Conservation (phyloP, 495 filamentous ascomycete species). For the Lophiotrema nucula region DNA sequence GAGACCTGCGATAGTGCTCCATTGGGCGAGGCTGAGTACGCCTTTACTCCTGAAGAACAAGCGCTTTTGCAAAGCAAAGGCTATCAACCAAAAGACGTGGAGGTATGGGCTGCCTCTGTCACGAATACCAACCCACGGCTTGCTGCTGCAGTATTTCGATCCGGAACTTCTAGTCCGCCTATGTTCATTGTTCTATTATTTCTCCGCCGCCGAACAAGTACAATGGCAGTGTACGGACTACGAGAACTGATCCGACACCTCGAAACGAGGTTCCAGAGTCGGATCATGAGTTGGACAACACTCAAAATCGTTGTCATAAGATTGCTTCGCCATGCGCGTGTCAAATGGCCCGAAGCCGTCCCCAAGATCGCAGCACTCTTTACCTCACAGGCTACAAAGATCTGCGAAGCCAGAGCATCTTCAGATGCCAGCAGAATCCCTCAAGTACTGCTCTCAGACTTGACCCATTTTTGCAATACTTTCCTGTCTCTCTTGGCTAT, state of each 20-base stretch:
- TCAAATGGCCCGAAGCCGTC: slow-evolving; percentile 57
- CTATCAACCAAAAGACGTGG: slow-evolving; percentile 8
- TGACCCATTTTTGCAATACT: slow-evolving; percentile 49
- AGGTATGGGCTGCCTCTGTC: slow-evolving; percentile 12
- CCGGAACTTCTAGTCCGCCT: slow-evolving; percentile 3
- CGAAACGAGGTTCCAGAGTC: slow-evolving; percentile 1
- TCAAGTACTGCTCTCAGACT: not conserved
- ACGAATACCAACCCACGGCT: not conserved
- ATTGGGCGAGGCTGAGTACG: not conserved
- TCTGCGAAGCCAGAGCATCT: not conserved
- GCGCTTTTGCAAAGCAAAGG: slow-evolving; percentile 3
- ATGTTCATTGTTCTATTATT: slow-evolving; percentile 31
- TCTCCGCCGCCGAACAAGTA: slow-evolving; percentile 24
- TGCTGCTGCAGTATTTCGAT: slow-evolving; percentile 6
- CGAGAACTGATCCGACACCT: slow-evolving; percentile 20
- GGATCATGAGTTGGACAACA: not conserved
- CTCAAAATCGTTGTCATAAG: slow-evolving; percentile 14
- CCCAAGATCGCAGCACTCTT: slow-evolving; percentile 45
- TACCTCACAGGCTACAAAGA: slow-evolving; percentile 19
- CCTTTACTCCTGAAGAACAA: slow-evolving; percentile 5
- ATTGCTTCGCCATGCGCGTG: slow-evolving; percentile 58
- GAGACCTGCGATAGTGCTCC: not conserved
- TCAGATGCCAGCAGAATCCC: not conserved
- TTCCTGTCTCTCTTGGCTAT: slow-evolving; percentile 57
- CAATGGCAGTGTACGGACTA: not conserved